Evolutionary conservation across 768 basidiomycete genomes (phyloP), one percentile per base, ranked within the genome.

Genomic region (Kwoniella dejecticola): DNA sequence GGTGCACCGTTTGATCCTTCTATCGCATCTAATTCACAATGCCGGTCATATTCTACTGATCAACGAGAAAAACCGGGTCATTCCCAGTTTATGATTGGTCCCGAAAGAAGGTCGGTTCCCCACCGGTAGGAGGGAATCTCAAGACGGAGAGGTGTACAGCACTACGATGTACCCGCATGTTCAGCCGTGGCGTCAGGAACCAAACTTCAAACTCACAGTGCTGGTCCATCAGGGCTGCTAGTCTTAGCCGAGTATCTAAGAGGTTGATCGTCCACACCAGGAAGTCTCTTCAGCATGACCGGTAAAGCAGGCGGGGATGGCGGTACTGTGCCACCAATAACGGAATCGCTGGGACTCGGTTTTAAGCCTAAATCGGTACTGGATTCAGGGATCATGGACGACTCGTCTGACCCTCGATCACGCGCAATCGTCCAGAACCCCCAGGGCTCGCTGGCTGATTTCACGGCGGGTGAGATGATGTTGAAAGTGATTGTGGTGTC

Each of bases 381-480:
- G 2, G 2, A 12, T 41, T n/a, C 50, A 10, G 26, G 50, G 5
- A 17, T 17, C 5, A 5, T 29, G 50, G 50, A 21, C 30, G 29
- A 52, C 5, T 10, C 27, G 24, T 47, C 24, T 7, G 19, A 4
- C 7, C 46, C 24, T 47, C 24, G 55, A 29, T 56, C 55, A 11
- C 44, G 55, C 12, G 42, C 44, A n/a, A 56, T 24, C 15, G 85
- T 84, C 74, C 89, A 90, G 17, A 82, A 82, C 8, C 90, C 90
- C 90, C 90, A 92, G 0, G 85, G 84, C 44, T 85, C 83, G 2
- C 85, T 85, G 29, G 70, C 69, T 58, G 78, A 82, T 2, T 83
- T 78, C 30, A 38, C 17, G 12, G 27, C 23, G 17, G 78, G 64
- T 2, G 83, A 79, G 70, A 84, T 86, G 12, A 89, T 85, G 61